phyloP scores from a whole-genome alignment of 106 monocot species.

The Acorus gramineus region DNA sequence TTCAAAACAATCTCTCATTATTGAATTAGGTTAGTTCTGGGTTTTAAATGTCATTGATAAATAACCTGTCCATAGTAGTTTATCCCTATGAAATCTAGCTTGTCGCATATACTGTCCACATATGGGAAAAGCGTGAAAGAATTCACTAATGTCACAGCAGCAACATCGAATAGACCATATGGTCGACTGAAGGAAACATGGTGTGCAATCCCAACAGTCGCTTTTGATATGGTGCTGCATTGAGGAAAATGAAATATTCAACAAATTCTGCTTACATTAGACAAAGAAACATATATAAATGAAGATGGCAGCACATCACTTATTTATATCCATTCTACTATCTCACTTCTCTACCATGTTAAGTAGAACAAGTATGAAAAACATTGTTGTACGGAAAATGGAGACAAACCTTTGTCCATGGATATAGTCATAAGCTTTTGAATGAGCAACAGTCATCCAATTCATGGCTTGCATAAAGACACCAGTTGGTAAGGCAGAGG shows the following conservation, averaged over 20 bases:
- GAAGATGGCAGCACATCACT: too few species aligned
- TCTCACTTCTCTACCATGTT: too few species aligned
- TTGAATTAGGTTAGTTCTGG: not conserved
- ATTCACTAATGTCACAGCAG: constrained; percentile 63
- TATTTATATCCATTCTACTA: too few species aligned
- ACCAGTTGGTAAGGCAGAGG: constrained; percentile 76
- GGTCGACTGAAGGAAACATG: constrained; percentile 85
- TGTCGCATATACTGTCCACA: constrained; percentile 72
- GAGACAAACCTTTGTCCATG: constrained; percentile 47
- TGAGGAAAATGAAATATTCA: not conserved
- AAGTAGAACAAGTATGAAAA: not conserved
- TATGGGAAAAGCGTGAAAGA: constrained; percentile 75
- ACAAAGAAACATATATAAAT: too few species aligned
- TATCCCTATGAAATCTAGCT: constrained; percentile 88
- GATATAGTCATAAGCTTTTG: constrained; percentile 82
- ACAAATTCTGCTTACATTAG: too few species aligned
- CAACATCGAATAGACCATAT: constrained; percentile 84
- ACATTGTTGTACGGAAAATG: not conserved
- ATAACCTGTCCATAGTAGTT: constrained; percentile 97
- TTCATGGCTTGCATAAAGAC: constrained; percentile 73
- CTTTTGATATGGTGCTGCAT: constrained; percentile 37
- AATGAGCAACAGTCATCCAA: constrained; percentile 71
- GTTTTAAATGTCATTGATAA: not conserved
- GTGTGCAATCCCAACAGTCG: constrained; percentile 73
- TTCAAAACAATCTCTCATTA: not conserved